Percentiles rank a stretch among this genome's conserved stretches.
phyloP scores from a whole-genome alignment of 441 rosid genomes.

The Kokia cookei region DNA sequence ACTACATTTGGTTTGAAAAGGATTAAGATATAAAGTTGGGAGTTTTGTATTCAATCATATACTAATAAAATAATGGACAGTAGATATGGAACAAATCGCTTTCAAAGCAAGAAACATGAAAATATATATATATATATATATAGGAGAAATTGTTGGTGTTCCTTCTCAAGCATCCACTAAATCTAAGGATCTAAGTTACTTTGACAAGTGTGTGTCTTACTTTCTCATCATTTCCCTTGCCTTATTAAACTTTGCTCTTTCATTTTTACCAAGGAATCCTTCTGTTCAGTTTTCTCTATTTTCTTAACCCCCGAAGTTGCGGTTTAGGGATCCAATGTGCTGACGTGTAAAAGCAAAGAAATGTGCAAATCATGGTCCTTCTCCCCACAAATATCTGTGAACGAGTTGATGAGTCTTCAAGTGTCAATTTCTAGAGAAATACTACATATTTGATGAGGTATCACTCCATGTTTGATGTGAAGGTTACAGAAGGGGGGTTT shows the following conservation, averaged over 20 bases:
- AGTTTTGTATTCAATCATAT: neutral
- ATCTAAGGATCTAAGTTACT: conserved; percentile 3
- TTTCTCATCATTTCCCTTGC: neutral
- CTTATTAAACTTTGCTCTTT: neutral
- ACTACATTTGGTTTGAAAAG: neutral
- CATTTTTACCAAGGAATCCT: neutral
- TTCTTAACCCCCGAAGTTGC: neutral
- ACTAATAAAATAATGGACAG: neutral
- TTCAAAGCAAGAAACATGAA: conserved; percentile 11
- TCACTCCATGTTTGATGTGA: neutral
- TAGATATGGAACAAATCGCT: conserved; percentile 14
- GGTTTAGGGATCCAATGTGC: neutral
- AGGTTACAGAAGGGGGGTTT: neutral
- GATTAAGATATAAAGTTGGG: neutral
- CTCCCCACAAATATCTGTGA: neutral
- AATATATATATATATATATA: neutral
- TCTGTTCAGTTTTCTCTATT: neutral
- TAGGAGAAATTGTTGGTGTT: conserved; percentile 16
- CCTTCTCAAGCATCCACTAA: conserved; percentile 16
- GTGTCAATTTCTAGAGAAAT: neutral
- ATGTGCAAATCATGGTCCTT: neutral
- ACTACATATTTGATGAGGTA: neutral
- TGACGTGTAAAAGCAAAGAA: neutral
- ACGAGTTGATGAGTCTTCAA: neutral
- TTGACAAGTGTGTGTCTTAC: conserved; percentile 4